Evolutionary conservation across 78 protist genomes (phyloP).

Genomic region (Protostelium mycophagum): DNA sequence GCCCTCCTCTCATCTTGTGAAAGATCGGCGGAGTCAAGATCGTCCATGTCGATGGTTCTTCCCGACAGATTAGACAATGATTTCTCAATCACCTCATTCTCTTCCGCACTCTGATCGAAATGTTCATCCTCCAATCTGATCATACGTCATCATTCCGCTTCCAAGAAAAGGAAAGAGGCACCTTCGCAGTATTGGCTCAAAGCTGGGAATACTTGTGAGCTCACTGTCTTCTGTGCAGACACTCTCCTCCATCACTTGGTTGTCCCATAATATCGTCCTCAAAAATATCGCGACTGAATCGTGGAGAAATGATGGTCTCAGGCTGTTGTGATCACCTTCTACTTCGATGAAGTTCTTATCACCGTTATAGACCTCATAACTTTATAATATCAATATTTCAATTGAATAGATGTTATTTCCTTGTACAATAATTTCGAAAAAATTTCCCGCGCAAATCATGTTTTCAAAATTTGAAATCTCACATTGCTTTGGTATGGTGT

Average conservation of each 20-base stretch:
- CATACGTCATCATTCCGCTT: not conserved
- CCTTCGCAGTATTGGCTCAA: not conserved
- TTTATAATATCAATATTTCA: not conserved
- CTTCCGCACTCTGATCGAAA: not conserved
- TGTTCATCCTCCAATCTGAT: not conserved
- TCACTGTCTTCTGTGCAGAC: not conserved
- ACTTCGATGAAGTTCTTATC: slow-evolving; percentile 62
- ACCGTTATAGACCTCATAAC: slow-evolving; percentile 51
- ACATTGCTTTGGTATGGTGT: slow-evolving; percentile 51
- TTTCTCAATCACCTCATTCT: not conserved
- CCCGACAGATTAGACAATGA: not conserved
- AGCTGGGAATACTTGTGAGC: not conserved
- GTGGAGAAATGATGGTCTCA: slow-evolving; percentile 60
- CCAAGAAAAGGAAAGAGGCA: not conserved
- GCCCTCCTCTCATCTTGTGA: no score
- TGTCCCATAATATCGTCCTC: slow-evolving; percentile 6
- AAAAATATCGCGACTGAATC: slow-evolving; percentile 73
- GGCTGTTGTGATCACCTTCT: slow-evolving; percentile 75
- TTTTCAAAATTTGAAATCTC: not conserved
- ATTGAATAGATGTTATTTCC: not conserved
- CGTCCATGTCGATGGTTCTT: not conserved
- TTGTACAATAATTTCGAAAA: no score
- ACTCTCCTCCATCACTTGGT: not conserved
- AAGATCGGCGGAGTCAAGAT: not conserved
- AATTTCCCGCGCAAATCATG: no score